Base-by-base conservation (phyloP, 2,329 filamentous ascomycete species). In the Exophiala bonariae region DNA sequence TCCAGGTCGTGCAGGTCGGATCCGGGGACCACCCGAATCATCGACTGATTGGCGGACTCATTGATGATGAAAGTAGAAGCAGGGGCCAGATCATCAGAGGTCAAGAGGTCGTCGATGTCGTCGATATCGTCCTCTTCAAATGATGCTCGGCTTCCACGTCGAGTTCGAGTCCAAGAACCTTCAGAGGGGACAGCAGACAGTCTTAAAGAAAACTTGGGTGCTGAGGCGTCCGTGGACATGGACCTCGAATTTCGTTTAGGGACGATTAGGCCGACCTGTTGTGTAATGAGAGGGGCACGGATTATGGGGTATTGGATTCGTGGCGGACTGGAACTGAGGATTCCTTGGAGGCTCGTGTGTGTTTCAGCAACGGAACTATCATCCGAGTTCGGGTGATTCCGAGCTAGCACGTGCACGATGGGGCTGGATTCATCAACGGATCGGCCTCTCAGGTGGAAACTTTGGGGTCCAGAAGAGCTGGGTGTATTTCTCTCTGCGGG, bases 141-240 rank as follows among this genome's bases (percentile, higher is more conserved):
- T 14, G 42, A 49, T 23, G 42, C 32, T 22, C 50, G 34, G 19
- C 52, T 55, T 13, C 44, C 62, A 60, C 14, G 59, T 45, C 44
- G 62, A 48, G 45, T 61, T 61, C 41, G 69, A 66, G 11, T 61
- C 64, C 10, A 67, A 69, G 45, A 48, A 36, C 47, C 62, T 46
- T 68, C 66, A 14, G 73, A 75, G 2, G 68, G 68, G 4, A 74
- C 68, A 7, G 69, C 69, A 10, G 72, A 75, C 18, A 75, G 59
- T 35, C 70, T 67, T 38, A 68, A 67, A 44, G 68, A 68, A 61
- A 69, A 70, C 42, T 64, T 64, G 16, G 65, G 60, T 11, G 63
- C 62, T 16, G 64, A 61, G 17, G 60, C 61, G 28, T 66, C 64
- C 13, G 49, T 44, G 6, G 63, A 62, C 36, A 65, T 62, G 28